Evolutionary conservation across 2,329 filamentous ascomycete species (phyloP).

Genomic region (Diaporthe aspalathi): DNA sequence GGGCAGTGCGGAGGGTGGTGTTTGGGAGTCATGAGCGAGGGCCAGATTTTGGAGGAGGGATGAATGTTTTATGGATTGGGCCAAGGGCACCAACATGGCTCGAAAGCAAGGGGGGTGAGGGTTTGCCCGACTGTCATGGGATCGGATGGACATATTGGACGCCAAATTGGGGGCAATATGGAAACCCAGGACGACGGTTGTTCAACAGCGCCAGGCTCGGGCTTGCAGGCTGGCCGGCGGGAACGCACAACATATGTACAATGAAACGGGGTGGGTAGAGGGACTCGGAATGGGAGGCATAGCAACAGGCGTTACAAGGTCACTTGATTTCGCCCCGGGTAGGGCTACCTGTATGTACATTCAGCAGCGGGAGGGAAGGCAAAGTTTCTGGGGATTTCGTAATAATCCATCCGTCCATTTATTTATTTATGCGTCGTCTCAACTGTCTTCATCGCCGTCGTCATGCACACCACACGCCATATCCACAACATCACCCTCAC

Average conservation of each 20-base stretch:
- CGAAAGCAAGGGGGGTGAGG: too few relatives aligned
- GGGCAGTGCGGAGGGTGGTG: too few relatives aligned
- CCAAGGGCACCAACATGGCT: not conserved
- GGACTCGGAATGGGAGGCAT: not conserved
- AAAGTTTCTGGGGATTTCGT: not conserved
- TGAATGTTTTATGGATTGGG: too few relatives aligned
- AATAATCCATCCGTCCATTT: conserved; percentile 26
- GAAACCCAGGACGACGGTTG: not conserved
- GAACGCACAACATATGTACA: conserved; percentile 4
- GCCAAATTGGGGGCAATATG: not conserved
- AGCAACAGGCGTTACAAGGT: conserved; percentile 22
- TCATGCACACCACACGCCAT: not conserved
- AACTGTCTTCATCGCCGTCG: not conserved
- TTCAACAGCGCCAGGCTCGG: not conserved
- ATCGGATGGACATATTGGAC: not conserved
- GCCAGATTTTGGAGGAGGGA: too few relatives aligned
- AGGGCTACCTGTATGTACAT: not conserved
- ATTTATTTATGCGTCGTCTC: conserved; percentile 2
- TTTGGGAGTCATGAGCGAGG: too few relatives aligned
- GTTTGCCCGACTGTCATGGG: too few relatives aligned
- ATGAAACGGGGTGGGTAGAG: not conserved
- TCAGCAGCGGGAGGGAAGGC: not conserved
- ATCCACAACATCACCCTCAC: not conserved
- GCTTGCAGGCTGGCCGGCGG: too few relatives aligned
- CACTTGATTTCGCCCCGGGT: not conserved